Conservation (phyloP, 192 early-diverging fungal genomes). For the Glomus cerebriforme region DNA sequence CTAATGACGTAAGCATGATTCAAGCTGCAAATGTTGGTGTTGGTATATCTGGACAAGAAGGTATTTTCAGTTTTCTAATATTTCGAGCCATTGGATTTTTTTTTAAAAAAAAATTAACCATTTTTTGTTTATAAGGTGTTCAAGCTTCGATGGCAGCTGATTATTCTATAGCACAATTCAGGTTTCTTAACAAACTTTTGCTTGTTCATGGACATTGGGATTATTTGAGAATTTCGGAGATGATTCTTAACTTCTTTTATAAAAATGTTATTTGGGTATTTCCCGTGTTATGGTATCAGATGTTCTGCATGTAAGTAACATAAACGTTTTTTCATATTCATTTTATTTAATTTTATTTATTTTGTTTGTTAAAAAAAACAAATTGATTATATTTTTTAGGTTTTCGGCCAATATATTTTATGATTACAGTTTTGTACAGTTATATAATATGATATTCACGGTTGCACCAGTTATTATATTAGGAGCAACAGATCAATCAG, state of each 20-base stretch:
- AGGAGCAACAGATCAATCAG: slow-evolving; percentile 72
- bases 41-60: slow-evolving; percentile 79
- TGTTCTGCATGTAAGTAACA: slow-evolving; percentile 73
- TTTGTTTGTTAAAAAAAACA: slow-evolving; percentile 19
- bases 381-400: slow-evolving; percentile 15
- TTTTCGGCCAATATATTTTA: slow-evolving; percentile 93
- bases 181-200: slow-evolving; percentile 82
- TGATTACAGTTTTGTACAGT: slow-evolving; percentile 86
- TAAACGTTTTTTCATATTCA: not conserved
- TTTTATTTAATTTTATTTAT: not conserved
- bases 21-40: slow-evolving; percentile 91
- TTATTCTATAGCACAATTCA: slow-evolving; percentile 91
- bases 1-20: slow-evolving; percentile 97
- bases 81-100: no score
- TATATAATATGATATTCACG: slow-evolving; percentile 83
- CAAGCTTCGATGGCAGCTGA: slow-evolving; percentile 96
- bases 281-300: slow-evolving; percentile 92
- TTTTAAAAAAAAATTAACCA: not conserved
- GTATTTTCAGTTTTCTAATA: no score
- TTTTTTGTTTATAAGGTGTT: slow-evolving; percentile 44
- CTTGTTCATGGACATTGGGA: slow-evolving; percentile 93
- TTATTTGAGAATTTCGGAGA: slow-evolving; percentile 86
- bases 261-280: slow-evolving; percentile 95
- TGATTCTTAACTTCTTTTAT: slow-evolving; percentile 95
- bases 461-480: slow-evolving; percentile 65